Base-by-base conservation (phyloP, 805 yeast species). In the Barnettozyma vustinii region DNA sequence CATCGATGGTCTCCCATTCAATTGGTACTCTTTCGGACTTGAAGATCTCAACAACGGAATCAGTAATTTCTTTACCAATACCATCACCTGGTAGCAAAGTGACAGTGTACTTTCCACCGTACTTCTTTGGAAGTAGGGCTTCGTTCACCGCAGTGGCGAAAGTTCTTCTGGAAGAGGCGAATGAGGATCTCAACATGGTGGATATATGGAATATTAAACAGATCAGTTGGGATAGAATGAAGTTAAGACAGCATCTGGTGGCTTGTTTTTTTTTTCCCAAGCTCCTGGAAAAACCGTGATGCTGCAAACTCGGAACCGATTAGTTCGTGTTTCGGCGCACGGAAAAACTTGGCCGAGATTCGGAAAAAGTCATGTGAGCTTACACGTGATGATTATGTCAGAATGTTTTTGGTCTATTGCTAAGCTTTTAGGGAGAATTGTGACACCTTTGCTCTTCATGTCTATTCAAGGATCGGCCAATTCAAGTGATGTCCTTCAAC, bases 1-100 rank as follows among this genome's bases (percentile, higher is more conserved):
- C 83, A 59, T 86, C 86, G 54, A 86, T 81, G 46, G 79, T 78
- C 70, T 94, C 98, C 86, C 94, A 94, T 60, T 90, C 96, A 58
- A 92, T 83, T 59, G 99, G 99, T 40, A 94, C 85, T 57, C 80
- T 81, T 71, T 87, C 90, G 54, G 88, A 80, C 66, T 83, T 79
- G 77, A 92, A 92, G 67, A 92, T 87, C 58, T 88, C 80, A 69
- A 86, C 83, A 52, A 92, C 99, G 23, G 97, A 86, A 69, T 87
- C 92, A 51, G 98, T 85, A 67, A 91, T 87, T 75, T 91, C 97
- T 65, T 84, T 84, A 70, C 99, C 99, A 58, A 91, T 86, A 80
- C 98, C 98, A 67, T 92, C 99, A 72, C 99, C 97, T 51, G 98
- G 98, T 60, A 92, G 84, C 68, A 92, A 77, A 45, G 99, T 92